Percentiles rank a stretch among this genome's conserved stretches.
Evolutionary conservation across 176 grass and related monocot species (phyloP).

Genomic region (Aegilops tauschii): DNA sequence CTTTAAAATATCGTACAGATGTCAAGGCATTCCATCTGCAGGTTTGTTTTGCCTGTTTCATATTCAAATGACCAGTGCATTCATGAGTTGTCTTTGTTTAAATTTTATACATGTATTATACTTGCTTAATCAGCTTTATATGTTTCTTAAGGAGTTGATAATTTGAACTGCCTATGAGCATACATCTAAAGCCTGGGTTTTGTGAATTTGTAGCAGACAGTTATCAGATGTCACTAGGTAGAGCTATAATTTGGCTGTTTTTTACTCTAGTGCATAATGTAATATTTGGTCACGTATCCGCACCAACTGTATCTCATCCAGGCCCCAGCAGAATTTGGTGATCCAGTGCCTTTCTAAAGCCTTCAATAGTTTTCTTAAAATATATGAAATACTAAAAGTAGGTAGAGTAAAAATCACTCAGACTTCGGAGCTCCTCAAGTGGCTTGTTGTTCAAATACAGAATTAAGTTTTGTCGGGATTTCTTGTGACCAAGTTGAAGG

Average conservation of each 20-base stretch:
- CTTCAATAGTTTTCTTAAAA: background rate
- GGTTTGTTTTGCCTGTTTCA: slow-evolving; percentile 50
- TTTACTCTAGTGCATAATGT: background rate
- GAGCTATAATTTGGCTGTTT: slow-evolving; percentile 1
- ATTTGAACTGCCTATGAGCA: background rate
- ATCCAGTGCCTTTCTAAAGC: background rate
- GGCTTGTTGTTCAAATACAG: background rate
- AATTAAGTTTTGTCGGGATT: background rate
- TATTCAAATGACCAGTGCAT: slow-evolving; percentile 5
- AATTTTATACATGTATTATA: slow-evolving; percentile 16
- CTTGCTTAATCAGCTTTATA: slow-evolving; percentile 9
- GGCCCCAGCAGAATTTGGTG: background rate
- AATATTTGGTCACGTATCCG: background rate
- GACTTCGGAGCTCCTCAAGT: background rate
- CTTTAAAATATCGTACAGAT: slow-evolving; percentile 81
- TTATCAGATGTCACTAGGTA: background rate
- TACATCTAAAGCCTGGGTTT: background rate
- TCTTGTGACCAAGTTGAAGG: background rate
- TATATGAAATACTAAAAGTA: slow-evolving; percentile 1
- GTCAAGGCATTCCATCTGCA: slow-evolving; percentile 90
- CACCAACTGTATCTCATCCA: background rate
- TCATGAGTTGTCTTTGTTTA: slow-evolving; percentile 7
- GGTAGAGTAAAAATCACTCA: slow-evolving; percentile 5
- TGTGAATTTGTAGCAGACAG: background rate
- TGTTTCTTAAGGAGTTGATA: background rate